Evolutionary conservation across 2,329 filamentous ascomycete species (phyloP).

Genomic region (Sclerotinia subarctica): DNA sequence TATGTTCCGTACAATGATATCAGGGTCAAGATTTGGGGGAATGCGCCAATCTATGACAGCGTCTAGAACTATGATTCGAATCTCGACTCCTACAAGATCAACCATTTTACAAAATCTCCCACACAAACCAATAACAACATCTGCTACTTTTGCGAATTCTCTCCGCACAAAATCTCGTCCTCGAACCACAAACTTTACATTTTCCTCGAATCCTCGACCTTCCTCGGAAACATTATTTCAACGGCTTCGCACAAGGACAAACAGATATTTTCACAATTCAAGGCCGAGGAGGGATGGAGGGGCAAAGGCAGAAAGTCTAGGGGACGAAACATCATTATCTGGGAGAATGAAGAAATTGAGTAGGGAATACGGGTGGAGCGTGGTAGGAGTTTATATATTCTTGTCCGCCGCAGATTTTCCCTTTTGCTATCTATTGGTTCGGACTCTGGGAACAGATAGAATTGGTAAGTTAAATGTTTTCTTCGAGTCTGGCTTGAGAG

Average conservation of each 20-base stretch:
- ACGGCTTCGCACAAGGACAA: conserved; percentile 28
- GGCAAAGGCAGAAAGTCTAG: conserved; percentile 18
- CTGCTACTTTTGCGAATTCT: background rate
- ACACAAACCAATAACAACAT: conserved; percentile 7
- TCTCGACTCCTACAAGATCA: background rate
- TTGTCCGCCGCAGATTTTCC: conserved; percentile 88
- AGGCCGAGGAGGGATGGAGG: conserved; percentile 26
- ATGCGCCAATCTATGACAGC: conserved; percentile 3
- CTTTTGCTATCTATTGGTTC: conserved; percentile 88
- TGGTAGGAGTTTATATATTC: conserved; percentile 83
- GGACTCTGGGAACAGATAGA: conserved; percentile 75
- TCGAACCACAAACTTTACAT: conserved; percentile 13
- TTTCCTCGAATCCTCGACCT: conserved; percentile 4
- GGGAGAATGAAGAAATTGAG: conserved; percentile 70
- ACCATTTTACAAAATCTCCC: background rate
- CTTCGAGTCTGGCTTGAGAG: background rate
- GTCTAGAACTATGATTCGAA: background rate
- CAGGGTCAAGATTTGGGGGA: background rate
- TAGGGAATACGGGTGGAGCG: conserved; percentile 91
- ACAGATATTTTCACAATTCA: conserved; percentile 30
- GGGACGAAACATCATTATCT: conserved; percentile 30
- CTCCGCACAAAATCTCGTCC: conserved; percentile 7
- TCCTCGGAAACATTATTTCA: conserved; percentile 26
- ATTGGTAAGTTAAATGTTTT: conserved; percentile 59
- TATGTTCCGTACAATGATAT: conserved; percentile 13